Percentiles rank a stretch among this genome's conserved stretches.
phyloP scores from a whole-genome alignment of 1,284 basidiomycete genomes.

The Baeospora myosura region DNA sequence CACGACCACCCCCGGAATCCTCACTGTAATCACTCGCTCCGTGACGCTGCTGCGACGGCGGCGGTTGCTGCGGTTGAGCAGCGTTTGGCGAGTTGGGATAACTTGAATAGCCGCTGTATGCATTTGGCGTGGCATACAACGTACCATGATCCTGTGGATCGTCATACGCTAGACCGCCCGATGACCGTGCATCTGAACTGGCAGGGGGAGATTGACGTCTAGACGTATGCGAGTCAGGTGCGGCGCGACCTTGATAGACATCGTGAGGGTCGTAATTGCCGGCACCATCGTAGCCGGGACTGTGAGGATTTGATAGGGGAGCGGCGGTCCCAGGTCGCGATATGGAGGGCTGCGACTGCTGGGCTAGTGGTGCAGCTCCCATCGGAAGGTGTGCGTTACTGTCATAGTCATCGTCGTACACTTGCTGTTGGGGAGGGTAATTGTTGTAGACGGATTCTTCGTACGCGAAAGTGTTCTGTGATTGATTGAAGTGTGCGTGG shows the following conservation, averaged over 20 bases:
- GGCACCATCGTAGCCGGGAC: conserved; percentile 8
- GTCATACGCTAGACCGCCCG: too few species aligned
- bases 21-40: too few species aligned
- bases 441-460: conserved; percentile 39
- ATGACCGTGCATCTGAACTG: too few species aligned
- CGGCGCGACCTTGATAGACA: conserved; percentile 37
- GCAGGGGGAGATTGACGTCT: background rate
- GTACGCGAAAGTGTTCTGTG: conserved; percentile 43
- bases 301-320: background rate
- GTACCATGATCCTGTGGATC: too few species aligned
- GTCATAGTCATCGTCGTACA: conserved; percentile 58
- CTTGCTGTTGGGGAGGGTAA: conserved; percentile 16
- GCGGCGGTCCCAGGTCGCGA: conserved; percentile 16
- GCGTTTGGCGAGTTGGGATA: too few species aligned
- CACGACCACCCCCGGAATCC: too few species aligned
- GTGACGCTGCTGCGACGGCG: too few species aligned
- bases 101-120: too few species aligned
- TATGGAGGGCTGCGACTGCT: conserved; percentile 25
- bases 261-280: conserved; percentile 37
- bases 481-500: conserved; percentile 49
- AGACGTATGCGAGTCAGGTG: background rate
- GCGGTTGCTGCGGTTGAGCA: too few species aligned
- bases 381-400: conserved; percentile 50
- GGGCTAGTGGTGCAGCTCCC: conserved; percentile 47
- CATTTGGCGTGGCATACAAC: too few species aligned